Percentiles rank a stretch among this genome's conserved stretches.
Conservation (phyloP, 176 grass and related monocot species). For the Chrysopogon serrulatus region DNA sequence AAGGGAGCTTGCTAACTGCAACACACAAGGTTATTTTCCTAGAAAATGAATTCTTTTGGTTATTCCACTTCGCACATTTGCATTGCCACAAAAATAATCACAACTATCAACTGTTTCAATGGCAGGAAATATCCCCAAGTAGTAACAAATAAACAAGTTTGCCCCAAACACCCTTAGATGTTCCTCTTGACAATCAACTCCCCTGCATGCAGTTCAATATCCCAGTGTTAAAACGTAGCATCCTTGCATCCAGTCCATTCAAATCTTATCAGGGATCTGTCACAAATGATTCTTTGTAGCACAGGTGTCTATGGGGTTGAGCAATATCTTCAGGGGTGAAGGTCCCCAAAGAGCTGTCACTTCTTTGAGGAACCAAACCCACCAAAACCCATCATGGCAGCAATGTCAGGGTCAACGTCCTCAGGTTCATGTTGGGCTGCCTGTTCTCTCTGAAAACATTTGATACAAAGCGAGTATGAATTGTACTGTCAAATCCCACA, state of each 20-base stretch:
- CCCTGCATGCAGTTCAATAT: background rate
- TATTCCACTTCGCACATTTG: background rate
- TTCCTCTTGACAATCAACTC: background rate
- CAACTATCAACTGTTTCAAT: background rate
- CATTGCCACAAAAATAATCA: background rate
- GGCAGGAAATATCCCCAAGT: background rate
- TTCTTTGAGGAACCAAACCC: constrained; percentile 71
- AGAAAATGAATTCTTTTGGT: background rate
- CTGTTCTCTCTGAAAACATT: constrained; percentile 59
- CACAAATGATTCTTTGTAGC: background rate
- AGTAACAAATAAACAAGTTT: background rate
- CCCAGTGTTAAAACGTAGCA: background rate
- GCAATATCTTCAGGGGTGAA: background rate
- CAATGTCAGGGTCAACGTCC: constrained; percentile 70
- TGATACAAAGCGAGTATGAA: constrained; percentile 6
- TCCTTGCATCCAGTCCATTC: background rate
- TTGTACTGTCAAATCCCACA: background rate
- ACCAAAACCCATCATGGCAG: constrained; percentile 82
- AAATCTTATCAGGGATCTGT: background rate
- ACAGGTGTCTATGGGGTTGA: background rate
- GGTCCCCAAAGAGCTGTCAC: constrained; percentile 11
- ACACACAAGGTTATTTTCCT: background rate
- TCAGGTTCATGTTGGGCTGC: constrained; percentile 60
- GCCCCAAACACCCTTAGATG: background rate
- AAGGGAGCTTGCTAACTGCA: background rate